Evolutionary conservation across 371 early-diverging fungal species (phyloP).

Genomic region (Mortierella sp.): DNA sequence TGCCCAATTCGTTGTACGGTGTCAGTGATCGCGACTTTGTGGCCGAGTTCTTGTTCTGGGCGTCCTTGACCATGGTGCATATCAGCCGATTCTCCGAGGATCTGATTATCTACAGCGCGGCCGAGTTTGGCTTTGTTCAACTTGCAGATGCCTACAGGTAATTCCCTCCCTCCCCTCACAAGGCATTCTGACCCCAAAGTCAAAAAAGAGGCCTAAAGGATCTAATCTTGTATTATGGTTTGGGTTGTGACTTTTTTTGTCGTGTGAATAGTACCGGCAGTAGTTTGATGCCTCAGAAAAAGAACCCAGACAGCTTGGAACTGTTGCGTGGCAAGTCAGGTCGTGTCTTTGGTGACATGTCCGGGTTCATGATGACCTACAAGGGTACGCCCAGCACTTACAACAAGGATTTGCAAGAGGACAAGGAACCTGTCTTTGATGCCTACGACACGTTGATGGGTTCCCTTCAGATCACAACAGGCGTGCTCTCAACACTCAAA

Average conservation of each 20-base stretch:
- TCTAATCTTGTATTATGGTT: conserved; percentile 20
- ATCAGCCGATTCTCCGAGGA: conserved; percentile 94
- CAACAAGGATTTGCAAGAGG: conserved; percentile 99
- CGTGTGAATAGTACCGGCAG: conserved; percentile 83
- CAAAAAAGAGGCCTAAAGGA: background rate
- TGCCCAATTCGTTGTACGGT: conserved; percentile 90
- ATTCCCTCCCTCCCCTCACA: too few relatives aligned
- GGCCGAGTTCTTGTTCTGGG: conserved; percentile 95
- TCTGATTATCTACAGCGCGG: conserved; percentile 90
- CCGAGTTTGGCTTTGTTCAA: conserved; percentile 93
- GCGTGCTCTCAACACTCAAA: conserved; percentile 89
- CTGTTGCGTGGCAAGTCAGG: conserved; percentile 96
- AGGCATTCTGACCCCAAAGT: too few relatives aligned
- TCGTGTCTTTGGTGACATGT: conserved; percentile 93
- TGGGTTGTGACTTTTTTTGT: conserved; percentile 2
- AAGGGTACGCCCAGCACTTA: conserved; percentile 97
- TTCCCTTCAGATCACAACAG: conserved; percentile 90
- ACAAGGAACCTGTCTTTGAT: conserved; percentile 98
- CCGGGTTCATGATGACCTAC: conserved; percentile 96
- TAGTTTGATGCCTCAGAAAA: conserved; percentile 98
- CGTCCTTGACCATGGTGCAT: conserved; percentile 89
- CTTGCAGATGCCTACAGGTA: conserved; percentile 93
- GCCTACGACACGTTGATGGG: conserved; percentile 88
- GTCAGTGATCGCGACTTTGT: conserved; percentile 97
- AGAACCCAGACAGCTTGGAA: conserved; percentile 97